These are phyloP conservation scores for Yarrowia divulgata DNA, from an alignment of 805 yeast species.

Conservation along the genomic window DNA sequence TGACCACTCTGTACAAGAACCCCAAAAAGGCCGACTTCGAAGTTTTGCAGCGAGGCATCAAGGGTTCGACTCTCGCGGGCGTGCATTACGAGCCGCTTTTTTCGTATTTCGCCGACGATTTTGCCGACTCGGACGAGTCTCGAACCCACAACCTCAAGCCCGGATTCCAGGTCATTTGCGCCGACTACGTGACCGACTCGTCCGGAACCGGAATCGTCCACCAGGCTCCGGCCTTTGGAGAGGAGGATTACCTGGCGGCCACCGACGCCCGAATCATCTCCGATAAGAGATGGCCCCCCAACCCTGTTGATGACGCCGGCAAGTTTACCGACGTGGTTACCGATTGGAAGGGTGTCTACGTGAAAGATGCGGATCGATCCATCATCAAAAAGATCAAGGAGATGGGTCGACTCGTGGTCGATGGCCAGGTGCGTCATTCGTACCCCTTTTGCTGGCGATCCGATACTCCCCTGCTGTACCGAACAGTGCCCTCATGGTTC, in stretches of 20 bases:
- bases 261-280: constrained; percentile 74
- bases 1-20: constrained; percentile 88
- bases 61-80: constrained; percentile 83
- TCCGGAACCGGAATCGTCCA: constrained; percentile 99
- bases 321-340: constrained; percentile 75
- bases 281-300: constrained; percentile 78
- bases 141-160: constrained; percentile 45
- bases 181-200: constrained; percentile 85
- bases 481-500: constrained; percentile 99
- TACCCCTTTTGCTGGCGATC: constrained; percentile 99
- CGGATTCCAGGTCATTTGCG: constrained; percentile 84
- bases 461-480: constrained; percentile 94
- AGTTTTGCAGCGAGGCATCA: constrained; percentile 72
- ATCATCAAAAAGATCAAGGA: constrained; percentile 86
- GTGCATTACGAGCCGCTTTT: constrained; percentile 82
- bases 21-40: constrained; percentile 89
- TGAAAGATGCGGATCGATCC: constrained; percentile 92
- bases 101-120: constrained; percentile 77
- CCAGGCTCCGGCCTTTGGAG: constrained; percentile 99
- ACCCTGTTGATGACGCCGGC: constrained; percentile 95
- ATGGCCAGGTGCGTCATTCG: constrained; percentile 88
- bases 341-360: constrained; percentile 82
- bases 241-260: constrained; percentile 91
- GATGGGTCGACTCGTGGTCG: constrained; percentile 73
- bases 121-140: constrained; percentile 56